Evolutionary conservation across 1,284 basidiomycete species (phyloP).

Genomic region (Malassezia nana): DNA sequence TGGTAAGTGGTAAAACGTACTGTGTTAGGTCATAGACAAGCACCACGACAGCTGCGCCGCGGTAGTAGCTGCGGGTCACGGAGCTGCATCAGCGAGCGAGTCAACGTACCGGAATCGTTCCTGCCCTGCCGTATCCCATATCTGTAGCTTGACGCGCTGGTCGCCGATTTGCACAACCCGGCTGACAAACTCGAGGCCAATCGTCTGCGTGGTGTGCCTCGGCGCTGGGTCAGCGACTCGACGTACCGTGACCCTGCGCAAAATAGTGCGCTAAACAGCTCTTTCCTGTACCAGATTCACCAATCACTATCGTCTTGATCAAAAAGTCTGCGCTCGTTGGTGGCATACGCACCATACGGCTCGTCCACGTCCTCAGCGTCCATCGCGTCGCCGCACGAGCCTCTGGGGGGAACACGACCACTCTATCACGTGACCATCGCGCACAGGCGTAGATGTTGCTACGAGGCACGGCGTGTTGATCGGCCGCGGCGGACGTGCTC

Average conservation of each 20-base stretch:
- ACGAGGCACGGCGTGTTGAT: background rate
- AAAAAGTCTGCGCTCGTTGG: slow-evolving; percentile 64
- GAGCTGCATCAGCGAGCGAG: slow-evolving; percentile 53
- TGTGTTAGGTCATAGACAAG: slow-evolving; percentile 93
- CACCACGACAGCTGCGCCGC: slow-evolving; percentile 65
- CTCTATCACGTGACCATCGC: slow-evolving; percentile 11
- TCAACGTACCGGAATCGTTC: slow-evolving; percentile 46
- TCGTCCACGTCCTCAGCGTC: background rate
- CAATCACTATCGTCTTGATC: slow-evolving; percentile 94
- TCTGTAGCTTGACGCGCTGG: slow-evolving; percentile 75
- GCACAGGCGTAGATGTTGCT: slow-evolving; percentile 14
- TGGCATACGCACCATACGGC: background rate
- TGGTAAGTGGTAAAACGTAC: slow-evolving; percentile 50
- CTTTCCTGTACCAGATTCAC: slow-evolving; percentile 92
- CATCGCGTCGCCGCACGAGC: background rate
- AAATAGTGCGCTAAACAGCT: slow-evolving; percentile 91
- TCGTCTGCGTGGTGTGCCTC: slow-evolving; percentile 91
- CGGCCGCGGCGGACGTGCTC: background rate
- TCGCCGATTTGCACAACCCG: slow-evolving; percentile 77
- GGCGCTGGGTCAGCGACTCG: slow-evolving; percentile 60
- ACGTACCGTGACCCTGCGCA: slow-evolving; percentile 81
- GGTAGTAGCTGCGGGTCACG: slow-evolving; percentile 93
- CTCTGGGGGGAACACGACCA: background rate
- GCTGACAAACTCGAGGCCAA: slow-evolving; percentile 89
- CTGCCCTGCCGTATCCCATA: slow-evolving; percentile 42